phyloP scores from a whole-genome alignment of 805 yeast species.

The Hanseniaspora occidentalis region DNA sequence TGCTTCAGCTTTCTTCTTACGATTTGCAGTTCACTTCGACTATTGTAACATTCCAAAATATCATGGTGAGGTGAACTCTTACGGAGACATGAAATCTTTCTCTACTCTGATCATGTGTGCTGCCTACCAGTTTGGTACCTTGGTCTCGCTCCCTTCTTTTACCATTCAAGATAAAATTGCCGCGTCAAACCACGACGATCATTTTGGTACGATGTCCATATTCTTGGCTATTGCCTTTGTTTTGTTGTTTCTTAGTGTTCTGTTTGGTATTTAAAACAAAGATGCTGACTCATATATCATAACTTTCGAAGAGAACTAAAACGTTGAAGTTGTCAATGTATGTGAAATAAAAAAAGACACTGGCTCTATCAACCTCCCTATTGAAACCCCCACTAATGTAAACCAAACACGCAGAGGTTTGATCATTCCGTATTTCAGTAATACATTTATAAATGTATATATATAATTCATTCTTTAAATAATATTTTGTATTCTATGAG shows the following conservation, averaged over 20 bases:
- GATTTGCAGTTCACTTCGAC: slow-evolving; percentile 54
- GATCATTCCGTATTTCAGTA: too few relatives aligned
- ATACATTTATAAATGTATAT: too few relatives aligned
- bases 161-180: slow-evolving; percentile 60
- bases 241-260: slow-evolving; percentile 34
- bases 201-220: slow-evolving; percentile 53
- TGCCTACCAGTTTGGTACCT: slow-evolving; percentile 57
- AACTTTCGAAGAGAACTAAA: too few relatives aligned
- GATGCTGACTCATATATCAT: too few relatives aligned
- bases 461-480: too few relatives aligned
- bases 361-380: too few relatives aligned
- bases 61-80: slow-evolving; percentile 45
- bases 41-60: slow-evolving; percentile 60
- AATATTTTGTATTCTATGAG: too few relatives aligned
- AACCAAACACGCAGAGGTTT: too few relatives aligned
- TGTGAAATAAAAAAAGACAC: too few relatives aligned
- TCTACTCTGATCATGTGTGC: slow-evolving; percentile 52
- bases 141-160: slow-evolving; percentile 53
- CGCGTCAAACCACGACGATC: slow-evolving; percentile 31
- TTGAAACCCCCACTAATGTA: too few relatives aligned
- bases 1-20: slow-evolving; percentile 51
- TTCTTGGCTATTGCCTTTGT: slow-evolving; percentile 53
- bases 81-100: slow-evolving; percentile 31
- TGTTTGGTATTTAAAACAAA: slow-evolving; percentile 51
- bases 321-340: too few relatives aligned